Evolutionary conservation across 1,139 yeast genomes (phyloP), one percentile per base, ranked within the genome.

Genomic region (Sugiyamaella neomexicana): DNA sequence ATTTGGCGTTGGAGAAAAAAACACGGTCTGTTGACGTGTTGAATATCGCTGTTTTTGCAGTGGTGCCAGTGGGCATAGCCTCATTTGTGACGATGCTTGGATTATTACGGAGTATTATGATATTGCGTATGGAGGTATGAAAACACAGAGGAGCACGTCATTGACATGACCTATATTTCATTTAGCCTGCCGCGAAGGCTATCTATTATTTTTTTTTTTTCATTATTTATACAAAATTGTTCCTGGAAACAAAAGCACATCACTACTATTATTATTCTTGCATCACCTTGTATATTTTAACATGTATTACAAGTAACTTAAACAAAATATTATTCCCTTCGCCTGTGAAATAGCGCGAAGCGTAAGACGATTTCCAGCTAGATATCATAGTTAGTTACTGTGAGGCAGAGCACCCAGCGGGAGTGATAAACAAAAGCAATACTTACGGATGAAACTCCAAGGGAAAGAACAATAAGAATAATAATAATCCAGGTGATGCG

Each of bases 41-140:
- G 70, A 89, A 88, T 62, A 87, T 93, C 48, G 91, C 88, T 1
- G 97, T 93, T 0, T 93, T 89, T 75, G 97, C 98, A 1, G 98
- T 93, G 52, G 97, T 93, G 5, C 99, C 99, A 0, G 91, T 93
- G 23, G 99, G 99, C 0, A 66, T 93, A 58, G 97, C 99, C 2
- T 89, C 97, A 64, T 93, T 93, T 65, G 72, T 91, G 27, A 90
- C 98, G 4, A 89, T 91, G 96, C 75, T 90, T 29, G 95, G 91
- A 0, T 72, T 91, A 49, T 72, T 90, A 31, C 74, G 97, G 59
- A 81, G 89, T 52, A 70, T 90, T 50, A 75, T 90, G 62, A 87
- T 90, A 39, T 76, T 89, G 48, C 78, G 96, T 56, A 73, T 88
- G 55, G 96, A 87, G 63, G 77, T 32, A 20, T 23, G 31, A 34